phyloP scores from a whole-genome alignment of 305 asterid genomes.

The Fraxinus sp. region DNA sequence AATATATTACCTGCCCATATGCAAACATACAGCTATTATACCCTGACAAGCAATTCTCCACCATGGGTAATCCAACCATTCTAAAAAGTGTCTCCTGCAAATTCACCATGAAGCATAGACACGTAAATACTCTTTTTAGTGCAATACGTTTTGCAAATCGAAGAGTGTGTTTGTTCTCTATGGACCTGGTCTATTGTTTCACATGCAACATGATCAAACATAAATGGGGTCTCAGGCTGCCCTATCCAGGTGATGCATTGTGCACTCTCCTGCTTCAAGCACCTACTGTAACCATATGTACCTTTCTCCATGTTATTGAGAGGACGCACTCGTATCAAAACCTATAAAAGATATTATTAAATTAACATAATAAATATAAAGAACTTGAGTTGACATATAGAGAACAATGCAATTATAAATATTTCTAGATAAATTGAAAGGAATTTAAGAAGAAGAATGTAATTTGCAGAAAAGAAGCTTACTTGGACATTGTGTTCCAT shows the following conservation, averaged over 20 bases:
- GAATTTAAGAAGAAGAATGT: background rate
- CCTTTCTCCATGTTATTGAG: slow-evolving; percentile 73
- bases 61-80: slow-evolving; percentile 97
- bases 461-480: slow-evolving; percentile 26
- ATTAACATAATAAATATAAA: background rate
- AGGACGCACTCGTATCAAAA: slow-evolving; percentile 87
- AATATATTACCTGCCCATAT: slow-evolving; percentile 78
- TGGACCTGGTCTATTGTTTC: slow-evolving; percentile 84
- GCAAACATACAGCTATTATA: slow-evolving; percentile 99
- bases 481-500: slow-evolving; percentile 97
- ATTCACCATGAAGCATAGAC: slow-evolving; percentile 9
- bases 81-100: slow-evolving; percentile 88
- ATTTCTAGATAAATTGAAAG: background rate
- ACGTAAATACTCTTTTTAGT: slow-evolving; percentile 16
- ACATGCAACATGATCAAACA: slow-evolving; percentile 94
- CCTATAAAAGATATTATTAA: slow-evolving; percentile 41
- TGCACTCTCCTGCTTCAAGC: slow-evolving; percentile 91
- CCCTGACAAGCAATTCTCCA: slow-evolving; percentile 95
- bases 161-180: background rate
- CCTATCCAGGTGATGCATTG: slow-evolving; percentile 88
- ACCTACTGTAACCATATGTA: slow-evolving; percentile 58
- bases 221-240: slow-evolving; percentile 86
- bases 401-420: slow-evolving; percentile 1
- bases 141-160: slow-evolving; percentile 15
- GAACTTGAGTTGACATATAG: background rate